Conservation (phyloP, 1,139 yeast genomes). For the Candida buenavistaensis region DNA sequence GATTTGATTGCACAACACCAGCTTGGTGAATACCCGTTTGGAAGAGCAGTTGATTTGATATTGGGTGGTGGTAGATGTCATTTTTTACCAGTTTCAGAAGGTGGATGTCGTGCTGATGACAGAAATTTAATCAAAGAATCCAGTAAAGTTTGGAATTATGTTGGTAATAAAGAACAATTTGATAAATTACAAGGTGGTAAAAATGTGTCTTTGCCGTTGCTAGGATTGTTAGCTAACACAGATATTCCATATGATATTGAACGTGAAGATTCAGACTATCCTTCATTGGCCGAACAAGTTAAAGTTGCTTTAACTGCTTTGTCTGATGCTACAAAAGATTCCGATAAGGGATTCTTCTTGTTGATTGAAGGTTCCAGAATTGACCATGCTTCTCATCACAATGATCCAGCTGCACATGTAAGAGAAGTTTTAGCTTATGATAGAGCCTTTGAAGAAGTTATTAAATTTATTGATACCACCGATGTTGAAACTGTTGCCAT, state of each 20-base stretch:
- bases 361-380: conserved; percentile 86
- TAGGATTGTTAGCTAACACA: conserved; percentile 66
- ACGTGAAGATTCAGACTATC: conserved; percentile 55
- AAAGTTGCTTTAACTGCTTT: conserved; percentile 68
- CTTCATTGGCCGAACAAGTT: conserved; percentile 75
- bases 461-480: conserved; percentile 61
- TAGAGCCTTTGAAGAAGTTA: conserved; percentile 68
- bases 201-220: conserved; percentile 67
- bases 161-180: conserved; percentile 55
- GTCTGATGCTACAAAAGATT: conserved; percentile 59
- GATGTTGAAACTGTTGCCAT: conserved; percentile 73
- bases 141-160: conserved; percentile 57
- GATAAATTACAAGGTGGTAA: conserved; percentile 50
- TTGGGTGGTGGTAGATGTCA: conserved; percentile 91
- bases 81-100: conserved; percentile 49
- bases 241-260: conserved; percentile 84
- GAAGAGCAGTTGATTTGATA: conserved; percentile 74
- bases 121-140: conserved; percentile 66
- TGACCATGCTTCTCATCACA: conserved; percentile 89
- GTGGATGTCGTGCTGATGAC: conserved; percentile 72
- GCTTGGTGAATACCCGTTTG: conserved; percentile 70
- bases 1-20: conserved; percentile 85
- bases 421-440: conserved; percentile 60
- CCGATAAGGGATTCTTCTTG: conserved; percentile 81
- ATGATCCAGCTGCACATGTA: conserved; percentile 59